Base-by-base conservation (phyloP, 768 basidiomycete genomes). In the Phanerochaete carnosa region DNA sequence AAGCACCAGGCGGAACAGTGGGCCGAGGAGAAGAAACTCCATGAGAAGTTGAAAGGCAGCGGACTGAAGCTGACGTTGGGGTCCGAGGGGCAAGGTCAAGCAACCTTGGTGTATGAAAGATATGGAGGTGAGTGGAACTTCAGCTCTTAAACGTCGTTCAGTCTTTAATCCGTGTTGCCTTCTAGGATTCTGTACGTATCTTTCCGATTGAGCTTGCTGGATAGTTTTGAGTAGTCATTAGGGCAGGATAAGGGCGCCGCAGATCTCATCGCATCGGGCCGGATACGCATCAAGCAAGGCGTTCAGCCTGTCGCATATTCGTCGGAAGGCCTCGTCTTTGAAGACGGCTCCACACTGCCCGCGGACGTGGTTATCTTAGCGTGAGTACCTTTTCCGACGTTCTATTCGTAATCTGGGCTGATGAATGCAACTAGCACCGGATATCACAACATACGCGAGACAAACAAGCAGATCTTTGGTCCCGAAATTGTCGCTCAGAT, bases 61-160 rank as follows among this genome's bases (percentile, higher is more conserved):
- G 79, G 79, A 3, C 54, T 80, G 57, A 69, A 70, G 37, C 57
- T 77, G 23, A 72, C 70, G 39, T 70, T 73, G 60, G 77, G 77
- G 0, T 51, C 52, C 11, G 70, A 74, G 33, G 76, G 74, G 12
- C 55, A 70, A 13, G 77, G 77, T 5, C 45, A 61, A 22, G 63
- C 64, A 8, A 57, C 69, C 30, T 19, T 52, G 51, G 51, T 52
- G 16, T 52, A 32, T 16, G 51, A 52, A n/a, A 16, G 51, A 19
- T n/a, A 19, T 5, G 51, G 51, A 52, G 51, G 51, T 52, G 51
- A 62, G 28, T 77, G 74, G 74, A 77, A 77, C 3, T 62, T 68
- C 11, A 75, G 2, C 74, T 75, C 52, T 75, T 76, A 50, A 56
- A 26, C 12, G 63, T 57, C 35, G 66, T 73, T 2, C 62, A 76